These are phyloP conservation scores for Oryza meyeriana DNA, from an alignment of 176 grass and related monocot genomes.

Conservation along the genomic window DNA sequence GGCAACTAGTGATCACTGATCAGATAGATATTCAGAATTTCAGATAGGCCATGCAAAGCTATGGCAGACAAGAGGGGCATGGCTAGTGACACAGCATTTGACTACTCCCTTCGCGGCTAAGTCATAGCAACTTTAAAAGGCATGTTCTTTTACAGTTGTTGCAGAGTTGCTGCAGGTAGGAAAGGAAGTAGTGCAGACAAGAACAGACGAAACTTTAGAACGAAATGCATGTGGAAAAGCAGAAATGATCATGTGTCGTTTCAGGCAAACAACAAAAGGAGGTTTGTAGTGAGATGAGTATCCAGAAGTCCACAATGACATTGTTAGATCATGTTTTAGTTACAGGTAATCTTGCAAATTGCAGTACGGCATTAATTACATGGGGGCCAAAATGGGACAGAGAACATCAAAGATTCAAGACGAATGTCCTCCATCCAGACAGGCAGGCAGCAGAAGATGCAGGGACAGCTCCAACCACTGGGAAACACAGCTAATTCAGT, in stretches of 20 bases:
- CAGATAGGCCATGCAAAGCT: neutral
- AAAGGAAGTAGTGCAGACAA: no score
- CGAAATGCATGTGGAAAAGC: neutral
- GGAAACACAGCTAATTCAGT: neutral
- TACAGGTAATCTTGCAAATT: neutral
- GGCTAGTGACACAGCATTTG: conserved; percentile 9
- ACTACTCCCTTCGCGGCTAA: conserved; percentile 14
- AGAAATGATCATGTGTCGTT: neutral
- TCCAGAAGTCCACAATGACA: neutral
- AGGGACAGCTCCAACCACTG: conserved; percentile 12
- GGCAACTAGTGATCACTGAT: neutral
- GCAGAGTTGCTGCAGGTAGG: neutral
- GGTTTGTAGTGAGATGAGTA: neutral
- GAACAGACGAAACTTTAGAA: neutral
- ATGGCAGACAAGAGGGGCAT: conserved; percentile 6
- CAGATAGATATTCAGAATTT: neutral
- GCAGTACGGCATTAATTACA: neutral
- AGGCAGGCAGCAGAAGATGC: conserved; percentile 9
- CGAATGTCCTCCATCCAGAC: neutral
- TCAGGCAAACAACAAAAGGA: neutral
- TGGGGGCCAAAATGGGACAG: conserved; percentile 11
- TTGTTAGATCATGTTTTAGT: neutral
- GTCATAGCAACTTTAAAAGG: neutral
- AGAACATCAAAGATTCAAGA: neutral
- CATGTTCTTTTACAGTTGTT: neutral